Base-by-base conservation (phyloP, 2,329 filamentous ascomycete genomes). In the Paraconiothyrium brasiliense region DNA sequence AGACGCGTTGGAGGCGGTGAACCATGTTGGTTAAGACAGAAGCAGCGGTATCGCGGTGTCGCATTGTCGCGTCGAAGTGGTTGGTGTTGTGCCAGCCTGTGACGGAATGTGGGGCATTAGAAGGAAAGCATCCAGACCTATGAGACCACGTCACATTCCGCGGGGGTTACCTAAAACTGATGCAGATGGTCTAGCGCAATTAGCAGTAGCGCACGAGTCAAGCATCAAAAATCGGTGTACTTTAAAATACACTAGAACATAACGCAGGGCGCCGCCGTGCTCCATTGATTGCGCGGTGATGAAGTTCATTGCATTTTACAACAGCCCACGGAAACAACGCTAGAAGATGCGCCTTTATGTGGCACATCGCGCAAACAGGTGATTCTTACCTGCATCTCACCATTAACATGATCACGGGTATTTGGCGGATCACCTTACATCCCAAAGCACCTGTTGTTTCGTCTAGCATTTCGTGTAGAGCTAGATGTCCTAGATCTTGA, bases 31-130 rank as follows among this genome's bases (percentile, higher is more conserved):
- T 51, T 32, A 16, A 56, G 43, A 4, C 14, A 11, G 20, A 27
- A 54, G 37, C 22, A 37, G 20, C 44, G 35, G 30, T 37, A 16
- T 35, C 48, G 27, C 32, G 27, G 37, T 22, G 30, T 47, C n/a
- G 16, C 35, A 54, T 54, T 22, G 54, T 56, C 54, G 41, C 54
- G 54, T 56, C 32, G 32, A 56, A 48, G 54, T 55, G 39, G 39
- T 48, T 37, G 51, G 30, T 56, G 54, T 16, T 47, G 52, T 39
- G 9, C 37, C 32, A 32, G 54, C 48, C 47, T 56, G 54, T 56
- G 54, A 47, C 32, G 43, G 43, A 47, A 47, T 47, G 54, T 47
- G 54, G 51, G 37, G 51, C 51, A 13, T 43, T 50, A 22, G 16
- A 14, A 37, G 51, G n/a, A 43, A 35, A 32, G 50, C 51, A 54